Evolutionary conservation across 169 alveolate species (phyloP), one percentile per base, ranked within the genome.

Genomic region (Eimeria tenella): DNA sequence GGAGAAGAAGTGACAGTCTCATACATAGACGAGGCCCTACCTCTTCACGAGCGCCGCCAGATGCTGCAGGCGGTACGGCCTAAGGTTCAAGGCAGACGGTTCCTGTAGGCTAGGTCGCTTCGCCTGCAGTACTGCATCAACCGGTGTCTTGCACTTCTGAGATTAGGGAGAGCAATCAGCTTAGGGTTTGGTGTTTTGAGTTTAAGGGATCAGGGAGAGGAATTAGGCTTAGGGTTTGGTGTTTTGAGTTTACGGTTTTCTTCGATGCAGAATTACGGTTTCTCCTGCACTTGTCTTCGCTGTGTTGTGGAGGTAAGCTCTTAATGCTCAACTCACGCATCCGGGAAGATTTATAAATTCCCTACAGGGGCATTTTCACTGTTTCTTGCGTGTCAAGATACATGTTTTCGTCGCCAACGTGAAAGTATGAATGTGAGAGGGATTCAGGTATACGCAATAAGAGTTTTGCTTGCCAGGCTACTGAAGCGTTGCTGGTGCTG

Each of bases 11-110:
- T 95, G 50, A 82, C 95, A 4, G 90, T 84, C 31, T 96, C 97
- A 9, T 96, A 96, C 91, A 95, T 96, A 58, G 96, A 96, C 75
- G 96, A 96, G 65, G 63, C 88, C 17, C 94, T 95, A 10, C 94
- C 96, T 17, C 91, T 95, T 56, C 81, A 56, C 55, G 42, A 60
- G 19, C 93, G 97, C 50, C 95, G 62, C 86, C 31, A n/a, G 53
- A 71, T 70, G 7, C 90, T 96, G 56, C 86, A 95, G 77, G 53
- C 75, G 60, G 95, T 93, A 50, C 7, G 93, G 19, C 23, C 7
- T 88, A 56, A 62, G 63, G 63, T 50, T 62, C 25, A 4, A 23
- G 68, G 52, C 8, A 10, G 9, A 60, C 58, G 71, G 83, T 25
- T 50, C 63, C 25, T 3, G 63, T 13, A 9, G 42, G 15, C 68